Base-by-base conservation (phyloP, 352 stramenopile genomes). In the Phytophthora citricola region DNA sequence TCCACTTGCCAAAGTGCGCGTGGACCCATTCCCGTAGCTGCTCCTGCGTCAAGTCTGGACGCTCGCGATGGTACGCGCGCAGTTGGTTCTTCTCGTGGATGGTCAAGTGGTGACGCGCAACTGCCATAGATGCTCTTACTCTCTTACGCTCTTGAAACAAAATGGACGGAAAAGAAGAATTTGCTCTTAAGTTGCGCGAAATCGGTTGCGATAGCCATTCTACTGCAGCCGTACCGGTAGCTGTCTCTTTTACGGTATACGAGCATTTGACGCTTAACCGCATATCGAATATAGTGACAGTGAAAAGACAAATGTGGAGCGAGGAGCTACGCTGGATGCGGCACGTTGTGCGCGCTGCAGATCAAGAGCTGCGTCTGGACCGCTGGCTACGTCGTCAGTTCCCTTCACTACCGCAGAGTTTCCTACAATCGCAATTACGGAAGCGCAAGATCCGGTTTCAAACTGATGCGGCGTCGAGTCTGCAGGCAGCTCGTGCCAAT, bases 371-470 rank as follows among this genome's bases (percentile, higher is more conserved):
- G 66, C 82, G 82, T 27, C 69, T 91, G 17, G 85, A 93, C 43
- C 82, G 85, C 4, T 93, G 85, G 82, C 69, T 93, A 46, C 61
- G 70, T 0, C 71, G 62, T 22, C 74, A 87, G 32, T 91, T 91
- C 52, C 81, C 81, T 10, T 44, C 44, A 0, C 55, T 81, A 7
- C 71, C 85, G 40, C 76, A 91, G 47, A 85, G 79, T 46, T 79
- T 91, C 31, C 40, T 91, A 29, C 85, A 93, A 69, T 68, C 63
- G 56, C 78, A 89, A 54, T 57, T 93, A 11, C 81, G 85, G 11
- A 84, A 89, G 63, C 81, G 82, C 66, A 83, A 87, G 69, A 91
- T 93, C 68, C 82, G 81, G 0, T 29, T 91, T 24, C 49, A 78
- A 14, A 14, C 29, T 22, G 43, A 29, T 12, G 14, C 14, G 4